phyloP scores from a whole-genome alignment of 257 asterid species.

The Coffea eugenioides region DNA sequence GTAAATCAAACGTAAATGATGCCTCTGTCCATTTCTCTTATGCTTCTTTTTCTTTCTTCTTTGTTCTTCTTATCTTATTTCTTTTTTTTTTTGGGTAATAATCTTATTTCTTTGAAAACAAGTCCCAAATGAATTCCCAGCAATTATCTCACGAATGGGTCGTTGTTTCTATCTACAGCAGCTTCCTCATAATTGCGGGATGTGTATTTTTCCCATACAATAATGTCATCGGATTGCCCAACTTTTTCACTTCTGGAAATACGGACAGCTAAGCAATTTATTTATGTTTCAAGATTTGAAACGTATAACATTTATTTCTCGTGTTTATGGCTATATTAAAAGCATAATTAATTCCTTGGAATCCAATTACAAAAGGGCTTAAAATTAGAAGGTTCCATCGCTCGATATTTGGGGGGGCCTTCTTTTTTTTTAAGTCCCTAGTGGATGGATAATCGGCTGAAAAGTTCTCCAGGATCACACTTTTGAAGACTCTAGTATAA shows the following conservation, averaged over 20 bases:
- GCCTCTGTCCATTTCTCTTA: not conserved
- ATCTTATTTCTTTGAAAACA: no score
- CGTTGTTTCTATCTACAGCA: not conserved
- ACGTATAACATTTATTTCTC: not conserved
- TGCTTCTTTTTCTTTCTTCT: not conserved
- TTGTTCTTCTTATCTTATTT: no score
- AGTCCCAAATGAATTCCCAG: not conserved
- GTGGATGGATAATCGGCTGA: no score
- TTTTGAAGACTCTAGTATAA: no score
- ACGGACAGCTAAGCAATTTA: constrained; percentile 2
- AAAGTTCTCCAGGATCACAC: no score
- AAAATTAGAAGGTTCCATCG: not conserved
- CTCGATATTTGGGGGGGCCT: not conserved
- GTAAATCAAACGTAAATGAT: not conserved
- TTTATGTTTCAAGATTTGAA: not conserved
- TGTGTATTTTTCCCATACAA: not conserved
- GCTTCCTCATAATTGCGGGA: not conserved
- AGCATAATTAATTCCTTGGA: not conserved
- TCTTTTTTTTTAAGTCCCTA: not conserved
- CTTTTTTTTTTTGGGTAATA: no score
- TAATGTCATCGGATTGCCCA: not conserved
- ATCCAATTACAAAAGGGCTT: not conserved
- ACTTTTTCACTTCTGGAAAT: not conserved
- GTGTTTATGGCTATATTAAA: not conserved
- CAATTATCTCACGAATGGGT: not conserved